Evolutionary conservation across 768 basidiomycete genomes (phyloP).

Genomic region (Mycena filopes): DNA sequence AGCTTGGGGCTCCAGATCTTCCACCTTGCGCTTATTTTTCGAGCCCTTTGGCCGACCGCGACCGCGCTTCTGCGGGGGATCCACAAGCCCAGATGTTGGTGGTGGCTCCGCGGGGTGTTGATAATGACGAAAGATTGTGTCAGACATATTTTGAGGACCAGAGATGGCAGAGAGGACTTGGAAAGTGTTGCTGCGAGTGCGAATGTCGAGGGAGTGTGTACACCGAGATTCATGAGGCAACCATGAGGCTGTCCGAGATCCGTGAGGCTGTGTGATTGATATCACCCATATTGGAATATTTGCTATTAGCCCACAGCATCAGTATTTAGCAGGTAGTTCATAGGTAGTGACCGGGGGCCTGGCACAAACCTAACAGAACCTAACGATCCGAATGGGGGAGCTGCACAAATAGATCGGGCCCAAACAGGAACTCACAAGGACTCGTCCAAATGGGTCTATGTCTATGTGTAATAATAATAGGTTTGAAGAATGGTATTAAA

Average conservation of each 20-base stretch:
- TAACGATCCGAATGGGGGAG: no score
- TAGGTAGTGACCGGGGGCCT: no score
- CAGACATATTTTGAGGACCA: neutral
- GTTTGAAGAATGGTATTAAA: no score
- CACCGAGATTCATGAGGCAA: no score
- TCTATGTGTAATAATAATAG: no score
- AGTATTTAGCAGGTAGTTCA: neutral
- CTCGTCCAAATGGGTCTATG: no score
- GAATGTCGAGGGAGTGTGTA: neutral
- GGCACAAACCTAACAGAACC: no score
- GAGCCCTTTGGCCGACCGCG: slow-evolving; percentile 4
- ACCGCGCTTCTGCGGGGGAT: slow-evolving; percentile 3
- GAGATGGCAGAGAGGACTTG: neutral
- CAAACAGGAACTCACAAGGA: no score
- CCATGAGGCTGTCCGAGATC: neutral
- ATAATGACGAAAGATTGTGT: neutral
- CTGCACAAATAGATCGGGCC: no score
- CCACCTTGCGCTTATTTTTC: slow-evolving; percentile 9
- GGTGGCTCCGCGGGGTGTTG: neutral
- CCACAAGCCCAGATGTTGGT: neutral
- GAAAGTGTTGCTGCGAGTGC: neutral
- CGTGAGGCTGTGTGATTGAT: slow-evolving; percentile 2
- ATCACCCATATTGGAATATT: neutral
- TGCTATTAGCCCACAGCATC: slow-evolving; percentile 9
- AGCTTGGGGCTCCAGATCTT: neutral